Evolutionary conservation across 2,329 filamentous ascomycete species (phyloP).

Genomic region (Neurospora sp.): DNA sequence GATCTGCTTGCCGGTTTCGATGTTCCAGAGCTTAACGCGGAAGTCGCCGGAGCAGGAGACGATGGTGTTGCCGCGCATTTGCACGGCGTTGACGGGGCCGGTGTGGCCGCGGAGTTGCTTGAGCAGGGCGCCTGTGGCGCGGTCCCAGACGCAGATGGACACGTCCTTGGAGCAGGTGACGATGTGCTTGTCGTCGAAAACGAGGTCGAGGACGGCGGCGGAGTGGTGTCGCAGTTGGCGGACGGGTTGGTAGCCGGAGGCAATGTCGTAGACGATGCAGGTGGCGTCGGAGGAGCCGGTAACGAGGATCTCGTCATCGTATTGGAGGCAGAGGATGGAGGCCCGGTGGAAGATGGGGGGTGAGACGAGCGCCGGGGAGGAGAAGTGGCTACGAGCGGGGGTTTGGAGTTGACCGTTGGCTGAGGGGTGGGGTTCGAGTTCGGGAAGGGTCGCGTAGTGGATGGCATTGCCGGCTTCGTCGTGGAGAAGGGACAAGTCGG

Average conservation of each 20-base stretch:
- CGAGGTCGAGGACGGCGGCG: slow-evolving; percentile 86
- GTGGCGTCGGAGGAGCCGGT: slow-evolving; percentile 89
- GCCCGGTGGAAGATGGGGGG: slow-evolving; percentile 69
- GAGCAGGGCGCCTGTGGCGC: slow-evolving; percentile 62
- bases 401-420: slow-evolving; percentile 12
- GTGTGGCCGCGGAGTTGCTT: slow-evolving; percentile 76
- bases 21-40: slow-evolving; percentile 89
- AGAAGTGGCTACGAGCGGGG: slow-evolving; percentile 28
- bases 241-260: slow-evolving; percentile 67
- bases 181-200: slow-evolving; percentile 85
- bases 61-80: slow-evolving; percentile 84
- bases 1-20: slow-evolving; percentile 77
- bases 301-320: slow-evolving; percentile 84
- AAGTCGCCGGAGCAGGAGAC: slow-evolving; percentile 93
- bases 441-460: slow-evolving; percentile 45
- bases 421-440: slow-evolving; percentile 28
- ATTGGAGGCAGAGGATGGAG: slow-evolving; percentile 90
- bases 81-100: slow-evolving; percentile 92
- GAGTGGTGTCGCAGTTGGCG: slow-evolving; percentile 68
- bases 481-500: slow-evolving; percentile 33
- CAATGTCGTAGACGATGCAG: slow-evolving; percentile 85
- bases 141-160: slow-evolving; percentile 90
- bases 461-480: slow-evolving; percentile 39
- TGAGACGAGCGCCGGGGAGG: slow-evolving; percentile 43
- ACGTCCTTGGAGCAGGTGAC: slow-evolving; percentile 96